These are phyloP conservation scores for Alternaria panax DNA, from an alignment of 2,329 filamentous ascomycete species.

Conservation along the genomic window DNA sequence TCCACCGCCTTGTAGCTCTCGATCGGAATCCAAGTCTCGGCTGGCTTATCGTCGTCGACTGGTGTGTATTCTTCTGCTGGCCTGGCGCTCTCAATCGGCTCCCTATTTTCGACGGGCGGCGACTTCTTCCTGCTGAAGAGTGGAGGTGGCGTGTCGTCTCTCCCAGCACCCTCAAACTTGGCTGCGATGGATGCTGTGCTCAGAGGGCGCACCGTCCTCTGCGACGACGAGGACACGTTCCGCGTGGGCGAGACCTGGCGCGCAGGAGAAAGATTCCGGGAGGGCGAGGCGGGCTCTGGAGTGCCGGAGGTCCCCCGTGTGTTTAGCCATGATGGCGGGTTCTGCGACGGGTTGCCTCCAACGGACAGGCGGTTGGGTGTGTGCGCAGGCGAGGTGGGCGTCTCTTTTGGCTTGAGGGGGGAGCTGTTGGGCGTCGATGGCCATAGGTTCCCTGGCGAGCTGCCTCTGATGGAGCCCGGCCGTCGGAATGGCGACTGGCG, in stretches of 20 bases:
- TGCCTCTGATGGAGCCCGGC: constrained; percentile 49
- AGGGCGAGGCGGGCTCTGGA: constrained; percentile 44
- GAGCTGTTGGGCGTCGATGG: constrained; percentile 52
- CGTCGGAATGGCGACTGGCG: constrained; percentile 56
- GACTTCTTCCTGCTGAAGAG: constrained; percentile 15
- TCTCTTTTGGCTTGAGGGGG: constrained; percentile 48
- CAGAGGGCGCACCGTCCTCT: constrained; percentile 30
- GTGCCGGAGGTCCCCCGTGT: constrained; percentile 39
- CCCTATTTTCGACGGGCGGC: constrained; percentile 2
- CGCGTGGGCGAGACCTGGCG: constrained; percentile 37
- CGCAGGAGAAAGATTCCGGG: constrained; percentile 35
- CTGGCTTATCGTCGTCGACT: constrained; percentile 2
- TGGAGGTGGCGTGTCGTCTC: constrained; percentile 39
- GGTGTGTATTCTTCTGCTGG: not conserved
- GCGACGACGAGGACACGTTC: constrained; percentile 27
- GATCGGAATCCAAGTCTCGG: not conserved
- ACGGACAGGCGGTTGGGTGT: constrained; percentile 42
- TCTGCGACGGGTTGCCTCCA: constrained; percentile 44
- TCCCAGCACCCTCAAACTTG: constrained; percentile 47
- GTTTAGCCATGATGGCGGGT: constrained; percentile 47
- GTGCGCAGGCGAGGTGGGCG: constrained; percentile 37
- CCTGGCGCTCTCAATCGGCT: constrained; percentile 6
- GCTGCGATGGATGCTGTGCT: constrained; percentile 46
- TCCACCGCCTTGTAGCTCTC: constrained; percentile 6
- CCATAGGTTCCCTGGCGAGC: constrained; percentile 51